A percentile compares a stretch with the other conserved stretches of the same genome.
Conservation (phyloP, 2,329 filamentous ascomycete genomes). For the Epichloe sylvatica region DNA sequence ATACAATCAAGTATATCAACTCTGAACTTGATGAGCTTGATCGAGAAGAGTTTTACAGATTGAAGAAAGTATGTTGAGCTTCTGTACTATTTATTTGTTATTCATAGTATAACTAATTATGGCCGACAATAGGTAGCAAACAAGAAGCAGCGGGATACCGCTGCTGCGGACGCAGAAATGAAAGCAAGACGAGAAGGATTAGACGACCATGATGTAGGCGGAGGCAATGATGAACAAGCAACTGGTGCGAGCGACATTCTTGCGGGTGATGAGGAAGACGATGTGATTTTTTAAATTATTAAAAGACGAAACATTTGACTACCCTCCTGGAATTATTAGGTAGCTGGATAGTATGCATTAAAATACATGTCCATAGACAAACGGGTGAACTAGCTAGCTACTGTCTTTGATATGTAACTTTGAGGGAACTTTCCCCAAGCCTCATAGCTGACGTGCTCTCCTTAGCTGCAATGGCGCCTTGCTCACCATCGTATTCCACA, state of each 20-base stretch:
- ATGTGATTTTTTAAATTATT: conserved; percentile 61
- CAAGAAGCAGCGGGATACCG: conserved; percentile 69
- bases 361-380: neutral
- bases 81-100: neutral
- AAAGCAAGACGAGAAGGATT: conserved; percentile 52
- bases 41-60: conserved; percentile 90
- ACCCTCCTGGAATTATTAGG: neutral
- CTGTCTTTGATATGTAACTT: conserved; percentile 92
- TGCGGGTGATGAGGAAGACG: conserved; percentile 63
- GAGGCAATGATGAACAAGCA: conserved; percentile 27
- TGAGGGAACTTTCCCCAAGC: conserved; percentile 65
- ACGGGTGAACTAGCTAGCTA: conserved; percentile 23
- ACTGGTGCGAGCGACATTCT: conserved; percentile 47
- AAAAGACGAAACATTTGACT: neutral
- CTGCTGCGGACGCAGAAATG: conserved; percentile 59
- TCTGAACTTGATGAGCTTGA: conserved; percentile 95
- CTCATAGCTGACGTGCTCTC: conserved; percentile 80
- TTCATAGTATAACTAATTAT: neutral
- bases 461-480: conserved; percentile 82
- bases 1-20: conserved; percentile 99
- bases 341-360: neutral
- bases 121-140: conserved; percentile 43
- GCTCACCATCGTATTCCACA: conserved; percentile 87
- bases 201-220: conserved; percentile 11
- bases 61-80: conserved; percentile 56